Evolutionary conservation across 768 basidiomycete species (phyloP).

Genomic region (Coprinopsis marcescibilis): DNA sequence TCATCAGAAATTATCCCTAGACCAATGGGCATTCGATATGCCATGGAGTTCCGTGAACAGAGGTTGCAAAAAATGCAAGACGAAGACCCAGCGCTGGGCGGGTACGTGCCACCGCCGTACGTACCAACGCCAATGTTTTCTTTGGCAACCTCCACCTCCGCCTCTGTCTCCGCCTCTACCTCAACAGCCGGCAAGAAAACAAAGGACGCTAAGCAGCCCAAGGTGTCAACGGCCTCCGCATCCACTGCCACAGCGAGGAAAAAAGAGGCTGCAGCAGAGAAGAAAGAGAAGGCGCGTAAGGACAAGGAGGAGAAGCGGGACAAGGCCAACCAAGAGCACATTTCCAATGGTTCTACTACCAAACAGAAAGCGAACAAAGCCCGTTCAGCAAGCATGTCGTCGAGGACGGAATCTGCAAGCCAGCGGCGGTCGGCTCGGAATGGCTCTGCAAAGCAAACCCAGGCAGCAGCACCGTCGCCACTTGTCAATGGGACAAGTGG

Average conservation of each 20-base stretch:
- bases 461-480: background rate
- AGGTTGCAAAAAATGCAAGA: slow-evolving; percentile 37
- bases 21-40: slow-evolving; percentile 53
- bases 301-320: too few relatives aligned
- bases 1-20: slow-evolving; percentile 59
- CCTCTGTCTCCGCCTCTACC: background rate
- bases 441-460: background rate
- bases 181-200: background rate
- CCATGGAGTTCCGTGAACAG: slow-evolving; percentile 38
- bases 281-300: too few relatives aligned
- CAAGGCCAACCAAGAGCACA: too few relatives aligned
- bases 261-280: background rate
- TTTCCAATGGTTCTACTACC: too few relatives aligned
- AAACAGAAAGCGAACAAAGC: too few relatives aligned
- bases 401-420: background rate
- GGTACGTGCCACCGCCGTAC: slow-evolving; percentile 22
- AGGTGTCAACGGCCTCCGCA: background rate
- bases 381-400: background rate
- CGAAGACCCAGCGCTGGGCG: slow-evolving; percentile 48
- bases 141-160: background rate
- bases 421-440: background rate
- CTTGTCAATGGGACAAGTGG: background rate
- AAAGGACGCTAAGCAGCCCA: slow-evolving; percentile 2
- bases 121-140: slow-evolving; percentile 18
- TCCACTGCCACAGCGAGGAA: background rate